Conservation (phyloP, 768 basidiomycete species). For the Pholiota molesta region DNA sequence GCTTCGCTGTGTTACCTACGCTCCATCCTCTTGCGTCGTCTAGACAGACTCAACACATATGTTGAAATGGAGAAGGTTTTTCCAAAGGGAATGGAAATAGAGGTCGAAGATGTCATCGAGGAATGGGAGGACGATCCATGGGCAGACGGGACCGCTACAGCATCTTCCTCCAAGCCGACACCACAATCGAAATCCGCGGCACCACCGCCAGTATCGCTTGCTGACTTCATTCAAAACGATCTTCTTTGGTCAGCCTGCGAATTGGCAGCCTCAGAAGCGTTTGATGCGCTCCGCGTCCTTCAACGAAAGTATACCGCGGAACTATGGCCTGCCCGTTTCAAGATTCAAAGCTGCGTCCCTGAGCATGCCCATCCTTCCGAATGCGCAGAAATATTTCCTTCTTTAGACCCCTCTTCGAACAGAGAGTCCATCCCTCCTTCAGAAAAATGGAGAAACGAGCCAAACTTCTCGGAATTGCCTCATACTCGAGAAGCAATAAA, state of each 20-base stretch:
- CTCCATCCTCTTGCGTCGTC: slow-evolving; percentile 62
- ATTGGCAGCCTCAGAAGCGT: slow-evolving; percentile 65
- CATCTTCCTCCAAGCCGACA: slow-evolving; percentile 28
- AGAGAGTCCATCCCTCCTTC: slow-evolving; percentile 38
- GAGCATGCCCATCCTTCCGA: slow-evolving; percentile 67
- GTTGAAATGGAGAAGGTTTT: slow-evolving; percentile 56
- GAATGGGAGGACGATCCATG: slow-evolving; percentile 85
- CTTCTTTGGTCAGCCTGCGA: slow-evolving; percentile 61
- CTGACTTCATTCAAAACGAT: slow-evolving; percentile 63
- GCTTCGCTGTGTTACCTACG: slow-evolving; percentile 70
- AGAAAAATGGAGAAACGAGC: slow-evolving; percentile 51
- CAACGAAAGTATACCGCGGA: slow-evolving; percentile 53
- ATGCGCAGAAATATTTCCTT: slow-evolving; percentile 66
- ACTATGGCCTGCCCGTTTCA: slow-evolving; percentile 72
- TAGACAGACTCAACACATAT: slow-evolving; percentile 76
- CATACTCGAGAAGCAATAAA: slow-evolving; percentile 46
- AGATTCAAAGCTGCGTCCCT: slow-evolving; percentile 75
- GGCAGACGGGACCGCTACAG: slow-evolving; percentile 49
- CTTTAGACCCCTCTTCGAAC: slow-evolving; percentile 51
- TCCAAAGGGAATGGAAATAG: slow-evolving; percentile 31
- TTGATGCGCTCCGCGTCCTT: slow-evolving; percentile 61
- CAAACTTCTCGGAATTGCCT: slow-evolving; percentile 61
- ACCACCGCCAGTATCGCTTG: slow-evolving; percentile 54
- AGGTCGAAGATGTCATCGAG: slow-evolving; percentile 55
- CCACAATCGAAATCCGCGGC: slow-evolving; percentile 31